Conservation (phyloP, 345 rosid genomes). For the Anacardium occidentale region DNA sequence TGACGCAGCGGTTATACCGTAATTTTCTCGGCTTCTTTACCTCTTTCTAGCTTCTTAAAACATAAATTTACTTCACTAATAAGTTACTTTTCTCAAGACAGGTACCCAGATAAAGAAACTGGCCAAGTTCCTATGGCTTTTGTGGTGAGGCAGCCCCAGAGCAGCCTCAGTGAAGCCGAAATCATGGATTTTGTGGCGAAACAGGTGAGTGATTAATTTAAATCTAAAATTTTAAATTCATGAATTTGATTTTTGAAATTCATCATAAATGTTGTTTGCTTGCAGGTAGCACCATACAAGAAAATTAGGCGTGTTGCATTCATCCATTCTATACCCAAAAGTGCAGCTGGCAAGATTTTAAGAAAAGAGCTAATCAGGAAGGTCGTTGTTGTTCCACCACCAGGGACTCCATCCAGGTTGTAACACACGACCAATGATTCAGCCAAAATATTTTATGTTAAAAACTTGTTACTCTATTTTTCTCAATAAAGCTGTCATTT, state of each 20-base stretch:
- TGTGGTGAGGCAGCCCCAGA: constrained; percentile 31
- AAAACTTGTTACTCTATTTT: too few relatives aligned
- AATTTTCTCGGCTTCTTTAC: neutral
- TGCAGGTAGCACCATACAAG: constrained; percentile 42
- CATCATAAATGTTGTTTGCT: neutral
- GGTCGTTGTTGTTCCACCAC: neutral
- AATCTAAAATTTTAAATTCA: too few relatives aligned
- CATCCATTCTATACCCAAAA: constrained; percentile 30
- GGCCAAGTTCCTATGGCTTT: constrained; percentile 41
- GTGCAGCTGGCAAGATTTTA: constrained; percentile 36
- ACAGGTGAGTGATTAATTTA: constrained; percentile 27
- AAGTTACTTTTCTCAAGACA: neutral
- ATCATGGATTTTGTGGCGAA: constrained; percentile 37
- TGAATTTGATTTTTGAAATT: too few relatives aligned
- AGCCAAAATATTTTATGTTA: too few relatives aligned
- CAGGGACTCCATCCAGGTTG: constrained; percentile 1
- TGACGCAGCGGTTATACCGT: constrained; percentile 35
- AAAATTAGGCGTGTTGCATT: constrained; percentile 32
- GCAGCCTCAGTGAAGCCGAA: constrained; percentile 20
- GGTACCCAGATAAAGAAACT: constrained; percentile 42
- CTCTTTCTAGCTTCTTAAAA: too few relatives aligned
- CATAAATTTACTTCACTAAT: too few relatives aligned
- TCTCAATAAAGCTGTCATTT: too few relatives aligned
- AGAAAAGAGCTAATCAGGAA: constrained; percentile 28
- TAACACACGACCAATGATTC: too few relatives aligned